Evolutionary conservation across 2,329 filamentous ascomycete species (phyloP), one percentile per base, ranked within the genome.

Genomic region (Pseudomassariella vexata): DNA sequence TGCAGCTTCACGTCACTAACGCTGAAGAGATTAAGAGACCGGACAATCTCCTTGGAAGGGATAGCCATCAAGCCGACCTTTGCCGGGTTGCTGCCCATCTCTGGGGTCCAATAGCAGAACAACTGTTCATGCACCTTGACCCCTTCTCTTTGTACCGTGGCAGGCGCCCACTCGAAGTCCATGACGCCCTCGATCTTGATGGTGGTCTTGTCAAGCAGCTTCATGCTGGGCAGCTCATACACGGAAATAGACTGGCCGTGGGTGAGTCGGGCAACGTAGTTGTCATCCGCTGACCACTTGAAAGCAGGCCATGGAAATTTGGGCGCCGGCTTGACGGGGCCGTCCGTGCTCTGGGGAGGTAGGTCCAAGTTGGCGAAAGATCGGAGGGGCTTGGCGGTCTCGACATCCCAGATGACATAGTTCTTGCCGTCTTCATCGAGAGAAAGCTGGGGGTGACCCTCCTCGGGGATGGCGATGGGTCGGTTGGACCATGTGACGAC

Each of bases 271-370:
- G 92, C 92, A 40, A 96, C 89, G 58, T 95, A 98, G 62, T 94
- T 92, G 65, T 95, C 88, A 55, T 98, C 92, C 3, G 92, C 72
- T 19, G 92, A 96, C 92, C 92, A 98, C 69, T 98, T 98, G 79
- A 98, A 98, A 3, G 90, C 89, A 16, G 92, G 92, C 92, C 92
- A 98, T 55, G 92, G 85, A 49, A 94, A 79, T 75, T 95, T 95
- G 62, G 88, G 86, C 9, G 64, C 63, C 25, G 63, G 61, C 72
- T 94, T 94, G 44, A 76, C 66, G 19, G 76, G 74, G 39, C 77
- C 69, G 39, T 76, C 77, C 22, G 80, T 76, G 22, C 69, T 70
- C 35, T 80, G 79, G 30, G 60, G 63, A 19, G 85, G 78, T 10
- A 85, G 65, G 46, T 98, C 92, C 42, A 95, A 75, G 47, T 90